phyloP scores from a whole-genome alignment of 805 yeast genomes.

The Starmerella sirachaensis region DNA sequence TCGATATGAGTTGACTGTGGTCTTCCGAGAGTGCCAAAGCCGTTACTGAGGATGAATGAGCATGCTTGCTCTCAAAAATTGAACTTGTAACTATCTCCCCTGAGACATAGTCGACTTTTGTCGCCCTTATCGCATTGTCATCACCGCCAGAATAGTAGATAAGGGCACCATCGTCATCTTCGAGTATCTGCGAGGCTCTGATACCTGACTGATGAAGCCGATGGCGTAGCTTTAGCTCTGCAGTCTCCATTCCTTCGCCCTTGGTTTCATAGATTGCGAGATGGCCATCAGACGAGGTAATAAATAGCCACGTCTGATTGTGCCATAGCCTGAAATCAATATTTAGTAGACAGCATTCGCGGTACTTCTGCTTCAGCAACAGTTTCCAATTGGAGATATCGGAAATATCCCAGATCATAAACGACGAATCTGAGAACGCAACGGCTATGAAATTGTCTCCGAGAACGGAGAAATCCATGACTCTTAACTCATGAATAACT shows the following conservation, averaged over 20 bases:
- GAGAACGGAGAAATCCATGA: conserved; percentile 67
- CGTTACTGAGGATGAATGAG: conserved; percentile 83
- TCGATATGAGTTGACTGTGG: conserved; percentile 33
- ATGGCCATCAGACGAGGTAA: conserved; percentile 77
- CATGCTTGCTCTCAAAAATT: conserved; percentile 33
- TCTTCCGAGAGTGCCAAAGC: conserved; percentile 34
- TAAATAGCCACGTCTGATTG: conserved; percentile 32
- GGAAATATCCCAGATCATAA: conserved; percentile 49
- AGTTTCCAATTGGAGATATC: conserved; percentile 31
- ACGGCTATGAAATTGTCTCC: conserved; percentile 40
- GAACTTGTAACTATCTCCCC: not conserved
- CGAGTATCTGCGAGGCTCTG: conserved; percentile 39
- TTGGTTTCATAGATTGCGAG: conserved; percentile 50
- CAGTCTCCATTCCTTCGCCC: not conserved
- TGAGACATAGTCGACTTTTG: conserved; percentile 28
- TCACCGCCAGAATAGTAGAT: conserved; percentile 76
- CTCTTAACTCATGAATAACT: conserved; percentile 67
- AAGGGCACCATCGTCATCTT: conserved; percentile 11
- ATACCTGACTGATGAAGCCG: conserved; percentile 78
- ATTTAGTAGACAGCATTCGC: conserved; percentile 66
- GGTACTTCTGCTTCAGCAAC: conserved; percentile 43
- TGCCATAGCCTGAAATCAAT: conserved; percentile 36
- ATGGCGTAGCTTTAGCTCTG: conserved; percentile 23
- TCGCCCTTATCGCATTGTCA: conserved; percentile 58
- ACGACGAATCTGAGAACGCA: conserved; percentile 75